Evolutionary conservation across 2,329 filamentous ascomycete species (phyloP), one percentile per base, ranked within the genome.

Genomic region (Neospermospora avenae): DNA sequence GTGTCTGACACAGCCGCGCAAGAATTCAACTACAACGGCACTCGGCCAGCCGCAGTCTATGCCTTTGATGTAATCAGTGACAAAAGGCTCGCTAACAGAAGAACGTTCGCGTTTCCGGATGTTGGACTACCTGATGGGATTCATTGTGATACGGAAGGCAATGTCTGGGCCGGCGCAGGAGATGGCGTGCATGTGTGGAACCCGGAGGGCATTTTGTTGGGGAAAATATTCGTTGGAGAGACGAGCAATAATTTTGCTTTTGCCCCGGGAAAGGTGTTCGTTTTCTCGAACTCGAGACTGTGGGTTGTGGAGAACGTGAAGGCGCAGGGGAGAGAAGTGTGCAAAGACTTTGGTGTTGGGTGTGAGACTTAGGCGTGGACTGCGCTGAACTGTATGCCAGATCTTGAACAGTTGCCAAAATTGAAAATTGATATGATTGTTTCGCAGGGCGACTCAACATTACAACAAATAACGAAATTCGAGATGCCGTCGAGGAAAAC

Each of bases 161-260:
- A 55, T 35, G 57, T 59, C 1, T 59, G 52, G 51, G 57, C 51
- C 1, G 52, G 20, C 3, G 41, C 41, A 16, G 51, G 57, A 18
- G 51, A 55, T 37, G 51, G 57, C 1, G 51, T 59, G 16, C 51
- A 59, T 37, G 44, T 59, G 7, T 59, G 42, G 42, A 44, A 51
- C 51, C n/a, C 22, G 22, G 42, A 42, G n/a, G 51, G 51, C 13
- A 37, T 41, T 31, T 24, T 59, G 24, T 22, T 59, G 3, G 57
- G 57, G 6, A 59, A 59, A 42, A 55, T 59, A 20, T 54, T 59
- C n/a, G 13, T 59, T 6, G 57, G 49, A 8, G 57, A 54, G 41
- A 55, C 49, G 52, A 55, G 57, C 41, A 49, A 46, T 8, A 59
- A 59, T 31, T 55, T 59, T 44, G 57, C 57, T 2, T 48, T 59